Conservation (phyloP, 1,139 yeast genomes). For the Casaregolazyma lundiana region DNA sequence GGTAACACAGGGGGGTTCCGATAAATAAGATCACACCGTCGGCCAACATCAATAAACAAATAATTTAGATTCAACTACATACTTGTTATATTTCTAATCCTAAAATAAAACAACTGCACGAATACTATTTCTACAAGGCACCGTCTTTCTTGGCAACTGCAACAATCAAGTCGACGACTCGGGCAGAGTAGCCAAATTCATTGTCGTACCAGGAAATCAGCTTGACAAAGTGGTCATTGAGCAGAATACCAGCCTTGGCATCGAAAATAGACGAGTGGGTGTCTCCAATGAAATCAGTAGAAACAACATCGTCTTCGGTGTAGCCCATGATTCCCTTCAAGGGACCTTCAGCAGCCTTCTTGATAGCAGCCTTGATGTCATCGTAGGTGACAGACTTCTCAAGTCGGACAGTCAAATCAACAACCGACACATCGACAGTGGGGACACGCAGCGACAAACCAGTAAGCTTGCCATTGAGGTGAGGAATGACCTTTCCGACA, state of each 20-base stretch:
- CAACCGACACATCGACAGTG: slow-evolving; percentile 80
- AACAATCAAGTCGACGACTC: slow-evolving; percentile 81
- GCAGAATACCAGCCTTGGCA: slow-evolving; percentile 78
- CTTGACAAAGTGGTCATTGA: slow-evolving; percentile 79
- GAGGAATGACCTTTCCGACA: slow-evolving; percentile 86
- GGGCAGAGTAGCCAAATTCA: slow-evolving; percentile 89
- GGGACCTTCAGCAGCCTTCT: slow-evolving; percentile 58
- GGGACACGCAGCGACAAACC: slow-evolving; percentile 89
- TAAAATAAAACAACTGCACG: neutral
- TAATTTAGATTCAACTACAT: neutral
- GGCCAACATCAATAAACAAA: neutral
- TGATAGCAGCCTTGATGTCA: slow-evolving; percentile 67
- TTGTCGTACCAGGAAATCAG: slow-evolving; percentile 87
- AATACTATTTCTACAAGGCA: slow-evolving; percentile 8
- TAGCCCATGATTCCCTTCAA: slow-evolving; percentile 75
- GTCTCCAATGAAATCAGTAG: slow-evolving; percentile 78
- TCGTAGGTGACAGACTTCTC: slow-evolving; percentile 67
- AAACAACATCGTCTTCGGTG: slow-evolving; percentile 85
- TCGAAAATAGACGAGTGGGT: slow-evolving; percentile 77
- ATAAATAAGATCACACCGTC: neutral
- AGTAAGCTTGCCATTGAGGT: slow-evolving; percentile 81
- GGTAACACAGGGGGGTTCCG: too few species aligned
- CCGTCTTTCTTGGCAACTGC: slow-evolving; percentile 54
- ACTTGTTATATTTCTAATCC: neutral
- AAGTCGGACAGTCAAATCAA: slow-evolving; percentile 66